Percentiles rank a stretch among this genome's conserved stretches.
Evolutionary conservation across 768 basidiomycete species (phyloP).

Genomic region (Nidula microcarpa): DNA sequence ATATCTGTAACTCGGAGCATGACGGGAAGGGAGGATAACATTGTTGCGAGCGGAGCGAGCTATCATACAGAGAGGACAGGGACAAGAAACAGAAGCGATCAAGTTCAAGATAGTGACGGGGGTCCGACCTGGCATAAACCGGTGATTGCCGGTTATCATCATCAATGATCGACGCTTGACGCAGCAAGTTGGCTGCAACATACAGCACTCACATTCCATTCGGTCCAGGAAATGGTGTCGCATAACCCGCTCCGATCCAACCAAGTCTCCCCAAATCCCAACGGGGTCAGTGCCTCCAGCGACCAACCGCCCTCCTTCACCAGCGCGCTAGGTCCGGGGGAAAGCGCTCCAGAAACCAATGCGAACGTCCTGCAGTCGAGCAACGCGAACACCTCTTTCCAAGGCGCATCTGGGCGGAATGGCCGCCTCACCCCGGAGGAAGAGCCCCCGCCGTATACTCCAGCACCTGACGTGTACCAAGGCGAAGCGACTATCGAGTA

Average conservation of each 20-base stretch:
- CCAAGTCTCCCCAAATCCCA: conserved; percentile 20
- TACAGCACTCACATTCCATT: not conserved
- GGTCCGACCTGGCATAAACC: no score
- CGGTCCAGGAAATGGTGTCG: not conserved
- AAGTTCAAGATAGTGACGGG: no score
- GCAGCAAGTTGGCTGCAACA: no score
- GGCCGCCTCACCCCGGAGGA: conserved; percentile 23
- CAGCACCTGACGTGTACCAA: conserved; percentile 41
- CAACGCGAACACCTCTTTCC: not conserved
- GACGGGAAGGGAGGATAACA: no score
- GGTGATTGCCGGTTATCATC: no score
- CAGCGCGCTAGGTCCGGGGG: not conserved
- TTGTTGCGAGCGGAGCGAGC: no score
- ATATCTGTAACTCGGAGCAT: no score
- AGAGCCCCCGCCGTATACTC: conserved; percentile 75
- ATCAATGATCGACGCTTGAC: no score
- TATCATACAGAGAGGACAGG: no score
- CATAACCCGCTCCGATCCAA: conserved; percentile 31
- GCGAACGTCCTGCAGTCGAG: not conserved
- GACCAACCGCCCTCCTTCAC: not conserved
- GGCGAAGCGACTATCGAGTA: conserved; percentile 64
- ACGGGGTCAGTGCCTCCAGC: conserved; percentile 11
- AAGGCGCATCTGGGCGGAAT: not conserved
- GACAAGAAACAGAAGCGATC: no score
- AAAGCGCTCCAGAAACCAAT: conserved; percentile 1